Conservation (phyloP, 306 rosid genomes). For the Acacia melanoxylon region DNA sequence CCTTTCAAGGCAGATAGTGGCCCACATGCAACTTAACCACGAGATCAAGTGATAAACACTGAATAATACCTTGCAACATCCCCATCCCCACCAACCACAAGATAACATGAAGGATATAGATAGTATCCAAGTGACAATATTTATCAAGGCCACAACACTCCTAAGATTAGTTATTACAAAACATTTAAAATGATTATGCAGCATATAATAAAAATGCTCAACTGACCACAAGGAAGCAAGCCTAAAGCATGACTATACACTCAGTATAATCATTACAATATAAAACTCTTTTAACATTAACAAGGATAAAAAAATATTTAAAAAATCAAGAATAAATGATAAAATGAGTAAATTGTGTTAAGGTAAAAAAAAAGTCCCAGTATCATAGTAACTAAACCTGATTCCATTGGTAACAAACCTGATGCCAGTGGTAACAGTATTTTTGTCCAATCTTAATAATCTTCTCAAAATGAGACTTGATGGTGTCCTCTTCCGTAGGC, state of each 20-base stretch:
- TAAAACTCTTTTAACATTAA: not conserved
- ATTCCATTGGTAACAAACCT: conserved; percentile 44
- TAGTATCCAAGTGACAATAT: not conserved
- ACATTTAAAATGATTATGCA: not conserved
- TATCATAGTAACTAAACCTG: conserved; percentile 50
- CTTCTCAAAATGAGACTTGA: conserved; percentile 83
- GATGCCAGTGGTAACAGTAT: conserved; percentile 54
- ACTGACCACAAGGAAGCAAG: conserved; percentile 6
- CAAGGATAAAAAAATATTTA: not conserved
- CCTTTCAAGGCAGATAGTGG: not conserved
- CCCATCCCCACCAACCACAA: not conserved
- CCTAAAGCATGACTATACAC: not conserved
- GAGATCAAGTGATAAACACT: not conserved
- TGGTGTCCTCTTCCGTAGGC: conserved; percentile 80
- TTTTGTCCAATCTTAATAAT: conserved; percentile 75
- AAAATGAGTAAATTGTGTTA: not conserved
- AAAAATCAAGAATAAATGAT: not conserved
- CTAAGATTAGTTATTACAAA: not conserved
- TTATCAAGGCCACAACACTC: not conserved
- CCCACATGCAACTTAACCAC: not conserved
- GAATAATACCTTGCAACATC: not conserved
- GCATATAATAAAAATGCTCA: not conserved
- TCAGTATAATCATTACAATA: not conserved
- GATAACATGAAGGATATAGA: not conserved
- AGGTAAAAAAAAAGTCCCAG: not conserved